Evolutionary conservation across 176 grass and related monocot species (phyloP), one percentile per base, ranked within the genome.

Genomic region (Hyparrhenia diplandra): DNA sequence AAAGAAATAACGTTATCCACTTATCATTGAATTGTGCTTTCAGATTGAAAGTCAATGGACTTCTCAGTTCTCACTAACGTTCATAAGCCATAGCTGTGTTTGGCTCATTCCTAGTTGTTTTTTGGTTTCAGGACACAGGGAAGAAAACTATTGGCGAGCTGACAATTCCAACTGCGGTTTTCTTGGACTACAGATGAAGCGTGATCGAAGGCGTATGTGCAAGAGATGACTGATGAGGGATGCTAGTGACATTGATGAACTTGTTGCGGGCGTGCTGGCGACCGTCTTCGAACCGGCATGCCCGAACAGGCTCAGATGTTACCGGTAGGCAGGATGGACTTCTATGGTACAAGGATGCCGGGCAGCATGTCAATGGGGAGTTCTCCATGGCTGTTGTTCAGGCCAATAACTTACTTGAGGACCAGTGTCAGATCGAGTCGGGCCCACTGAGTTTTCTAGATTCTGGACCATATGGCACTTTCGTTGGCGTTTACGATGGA

Each of bases 301-400:
- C 45, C 73, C 87, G 80, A 70, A 67, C 85, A 71, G 79, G 85
- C 76, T 94, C 91, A 23, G 89, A 94, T 69, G 77, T 49, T 40
- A 14, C 84, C 1, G 87, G 91, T 62, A 82, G 80, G 69, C 89
- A 90, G 73, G 94, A 97, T 30, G 94, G 94, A 64, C 87, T 97
- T 83, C 64, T 97, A 31, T 97, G 95, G 95, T 97, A 94, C 88
- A 97, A 97, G 87, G 95, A 94, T 45, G 80, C 67, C 1, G 95
- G 95, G 17, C 92, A 97, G 69, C 95, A 97, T 85, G 80, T 87
- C 35, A 84, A 87, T 54, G 95, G 95, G 6, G 95, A 97, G 27
- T 97, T 94, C 78, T 97, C 95, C 42, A 97, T 97, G 90, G 95
- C 95, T n/a, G 90, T 97, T 35, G 84, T 97, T 29, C 95, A 97